A percentile compares a stretch with the other conserved stretches of the same genome.
These are phyloP conservation scores for Usnea hakonensis DNA, from an alignment of 495 filamentous ascomycete genomes.

Conservation along the genomic window DNA sequence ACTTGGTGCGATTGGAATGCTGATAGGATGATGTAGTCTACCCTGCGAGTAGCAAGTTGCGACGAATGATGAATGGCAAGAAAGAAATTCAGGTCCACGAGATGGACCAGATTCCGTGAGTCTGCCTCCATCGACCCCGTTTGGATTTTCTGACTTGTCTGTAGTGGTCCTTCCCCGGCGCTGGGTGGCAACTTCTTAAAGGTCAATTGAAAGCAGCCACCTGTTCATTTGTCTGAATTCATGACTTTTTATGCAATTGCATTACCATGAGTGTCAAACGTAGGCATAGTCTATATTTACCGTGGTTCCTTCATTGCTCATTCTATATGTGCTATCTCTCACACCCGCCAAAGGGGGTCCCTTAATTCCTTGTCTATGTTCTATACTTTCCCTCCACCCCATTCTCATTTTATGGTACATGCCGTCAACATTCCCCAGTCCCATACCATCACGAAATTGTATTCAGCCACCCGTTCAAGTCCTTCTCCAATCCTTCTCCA, in stretches of 20 bases:
- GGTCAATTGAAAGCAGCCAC: conserved; percentile 10
- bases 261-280: not conserved
- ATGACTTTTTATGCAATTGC: too few relatives aligned
- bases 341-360: too few relatives aligned
- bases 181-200: conserved; percentile 5
- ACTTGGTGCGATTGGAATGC: not conserved
- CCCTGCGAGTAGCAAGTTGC: conserved; percentile 31
- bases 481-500: too few relatives aligned
- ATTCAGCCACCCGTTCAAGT: too few relatives aligned
- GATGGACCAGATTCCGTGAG: conserved; percentile 29
- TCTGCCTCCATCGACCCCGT: not conserved
- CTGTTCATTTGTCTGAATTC: too few relatives aligned
- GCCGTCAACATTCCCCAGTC: not conserved
- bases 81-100: conserved; percentile 26
- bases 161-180: conserved; percentile 18
- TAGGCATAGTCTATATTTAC: too few relatives aligned
- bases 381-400: too few relatives aligned
- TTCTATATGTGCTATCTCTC: too few relatives aligned
- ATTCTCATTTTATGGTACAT: too few relatives aligned
- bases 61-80: conserved; percentile 31
- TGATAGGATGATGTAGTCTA: conserved; percentile 23
- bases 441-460: not conserved
- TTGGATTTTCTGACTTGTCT: not conserved
- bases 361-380: too few relatives aligned
- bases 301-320: too few relatives aligned